These are phyloP conservation scores for Candida coleopterorum DNA, from an alignment of 805 yeast genomes.

Conservation along the genomic window DNA sequence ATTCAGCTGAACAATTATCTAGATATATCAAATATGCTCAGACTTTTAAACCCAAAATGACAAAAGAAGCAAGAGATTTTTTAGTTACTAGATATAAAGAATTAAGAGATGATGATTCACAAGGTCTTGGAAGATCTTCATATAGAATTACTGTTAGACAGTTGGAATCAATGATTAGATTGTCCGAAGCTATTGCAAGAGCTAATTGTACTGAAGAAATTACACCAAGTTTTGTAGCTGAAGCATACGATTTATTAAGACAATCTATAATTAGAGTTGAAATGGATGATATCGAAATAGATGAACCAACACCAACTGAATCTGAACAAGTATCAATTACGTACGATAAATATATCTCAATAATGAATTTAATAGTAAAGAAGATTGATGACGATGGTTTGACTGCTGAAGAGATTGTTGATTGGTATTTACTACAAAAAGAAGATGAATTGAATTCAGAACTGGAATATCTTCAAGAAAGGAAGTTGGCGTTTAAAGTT, in stretches of 20 bases:
- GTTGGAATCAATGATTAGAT: slow-evolving; percentile 86
- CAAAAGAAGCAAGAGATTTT: slow-evolving; percentile 71
- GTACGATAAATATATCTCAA: slow-evolving; percentile 79
- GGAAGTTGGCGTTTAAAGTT: slow-evolving; percentile 71
- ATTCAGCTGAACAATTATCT: slow-evolving; percentile 78
- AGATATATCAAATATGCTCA: slow-evolving; percentile 89
- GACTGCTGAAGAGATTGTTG: slow-evolving; percentile 63
- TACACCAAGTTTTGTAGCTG: slow-evolving; percentile 81
- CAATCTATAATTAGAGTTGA: slow-evolving; percentile 93
- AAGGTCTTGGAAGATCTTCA: slow-evolving; percentile 78
- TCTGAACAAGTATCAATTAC: slow-evolving; percentile 48
- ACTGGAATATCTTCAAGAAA: slow-evolving; percentile 64
- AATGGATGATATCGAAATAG: slow-evolving; percentile 85
- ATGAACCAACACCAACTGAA: slow-evolving; percentile 51
- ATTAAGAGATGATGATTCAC: slow-evolving; percentile 84
- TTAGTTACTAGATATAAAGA: slow-evolving; percentile 79
- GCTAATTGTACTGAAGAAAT: slow-evolving; percentile 92
- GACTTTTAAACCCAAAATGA: slow-evolving; percentile 87
- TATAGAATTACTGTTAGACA: slow-evolving; percentile 97
- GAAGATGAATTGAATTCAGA: slow-evolving; percentile 70
- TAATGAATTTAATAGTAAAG: slow-evolving; percentile 75
- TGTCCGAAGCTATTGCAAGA: slow-evolving; percentile 93
- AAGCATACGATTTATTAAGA: slow-evolving; percentile 84
- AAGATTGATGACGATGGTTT: slow-evolving; percentile 61
- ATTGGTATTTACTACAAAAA: slow-evolving; percentile 72